Evolutionary conservation across 2,329 filamentous ascomycete species (phyloP).

Genomic region (Hypoxylon sp.): DNA sequence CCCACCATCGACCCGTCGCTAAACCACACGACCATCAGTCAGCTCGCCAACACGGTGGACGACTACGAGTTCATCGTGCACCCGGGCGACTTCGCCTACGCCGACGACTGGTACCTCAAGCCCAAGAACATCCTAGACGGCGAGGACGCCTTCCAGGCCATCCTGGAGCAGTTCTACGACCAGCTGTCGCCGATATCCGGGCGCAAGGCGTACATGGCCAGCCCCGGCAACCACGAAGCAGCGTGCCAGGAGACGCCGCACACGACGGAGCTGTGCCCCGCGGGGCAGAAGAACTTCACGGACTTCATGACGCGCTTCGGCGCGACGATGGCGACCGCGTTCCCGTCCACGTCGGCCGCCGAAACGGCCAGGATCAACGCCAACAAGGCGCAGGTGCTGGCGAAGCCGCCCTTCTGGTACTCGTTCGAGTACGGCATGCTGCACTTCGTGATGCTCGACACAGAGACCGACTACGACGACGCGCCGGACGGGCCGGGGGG

Average conservation of each 20-base stretch:
- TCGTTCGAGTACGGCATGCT: conserved; percentile 71
- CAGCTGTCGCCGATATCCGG: conserved; percentile 66
- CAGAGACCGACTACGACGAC: conserved; percentile 66
- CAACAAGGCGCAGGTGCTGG: conserved; percentile 58
- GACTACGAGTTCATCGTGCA: conserved; percentile 68
- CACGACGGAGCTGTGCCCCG: conserved; percentile 57
- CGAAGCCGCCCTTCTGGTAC: conserved; percentile 70
- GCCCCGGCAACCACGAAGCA: conserved; percentile 71
- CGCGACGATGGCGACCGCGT: conserved; percentile 63
- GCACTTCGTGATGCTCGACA: conserved; percentile 67
- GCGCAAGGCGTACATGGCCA: conserved; percentile 68
- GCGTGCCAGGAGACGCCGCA: conserved; percentile 60
- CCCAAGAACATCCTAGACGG: conserved; percentile 61
- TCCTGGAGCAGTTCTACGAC: conserved; percentile 68
- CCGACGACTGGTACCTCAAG: conserved; percentile 67
- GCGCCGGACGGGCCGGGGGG: conserved; percentile 61
- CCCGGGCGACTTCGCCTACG: conserved; percentile 69
- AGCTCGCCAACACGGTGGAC: conserved; percentile 63
- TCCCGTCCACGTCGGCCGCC: conserved; percentile 61
- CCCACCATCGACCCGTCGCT: conserved; percentile 63
- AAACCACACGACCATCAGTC: conserved; percentile 70
- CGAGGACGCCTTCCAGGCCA: conserved; percentile 66
- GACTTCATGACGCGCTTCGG: conserved; percentile 69
- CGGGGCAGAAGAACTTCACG: conserved; percentile 71
- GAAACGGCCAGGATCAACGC: conserved; percentile 57